Base-by-base conservation (phyloP, 768 basidiomycete species). In the Xerocomellus dryophilus region DNA sequence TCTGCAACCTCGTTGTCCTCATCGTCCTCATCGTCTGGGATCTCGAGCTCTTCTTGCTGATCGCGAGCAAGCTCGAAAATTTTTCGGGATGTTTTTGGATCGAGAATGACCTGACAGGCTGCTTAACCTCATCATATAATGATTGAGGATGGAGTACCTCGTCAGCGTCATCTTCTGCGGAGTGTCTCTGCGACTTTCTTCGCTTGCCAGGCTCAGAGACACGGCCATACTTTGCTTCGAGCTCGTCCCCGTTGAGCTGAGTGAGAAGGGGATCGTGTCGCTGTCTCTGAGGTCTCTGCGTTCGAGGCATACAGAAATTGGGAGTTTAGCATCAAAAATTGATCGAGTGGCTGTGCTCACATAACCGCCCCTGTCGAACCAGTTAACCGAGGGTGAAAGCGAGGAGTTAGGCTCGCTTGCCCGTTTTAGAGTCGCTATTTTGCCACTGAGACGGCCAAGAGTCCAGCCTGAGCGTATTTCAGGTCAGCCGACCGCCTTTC, bases 21-120 rank as follows among this genome's bases (percentile, higher is more conserved):
- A 18, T 74, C 73, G 31, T 81, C 79, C 2, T 81, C 81, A 53
- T 85, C 82, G 27, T 84, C 82, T 17, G 76, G 74, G 61, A 83
- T 78, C 50, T 83, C 84, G 4, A 95, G 71, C 66, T 98, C 94
- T 67, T 93, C 87, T 72, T 98, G 94, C 71, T 99, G 96, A 61
- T 90, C 87, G 66, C 82, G 80, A 15, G 96, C 96, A 51, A 99
- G 82, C 68, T 94, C 89, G 60, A 99, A 88, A 45, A 99, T 97
- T 61, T 84, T 86, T 54, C 80, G 78, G 0, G 93, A 96, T 7
- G 86, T 88, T 71, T 88, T 91, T 3, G 86, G 80, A 66, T 93
- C 90, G 56, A 94, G 69, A 18, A 84, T 82, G 41, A 74, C 77
- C 92, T 95, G 45, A 18, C 3, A 35, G 12, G 12, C 25, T 34